phyloP scores from a whole-genome alignment of 1,284 basidiomycete species.

The Phellinidium pouzarii region DNA sequence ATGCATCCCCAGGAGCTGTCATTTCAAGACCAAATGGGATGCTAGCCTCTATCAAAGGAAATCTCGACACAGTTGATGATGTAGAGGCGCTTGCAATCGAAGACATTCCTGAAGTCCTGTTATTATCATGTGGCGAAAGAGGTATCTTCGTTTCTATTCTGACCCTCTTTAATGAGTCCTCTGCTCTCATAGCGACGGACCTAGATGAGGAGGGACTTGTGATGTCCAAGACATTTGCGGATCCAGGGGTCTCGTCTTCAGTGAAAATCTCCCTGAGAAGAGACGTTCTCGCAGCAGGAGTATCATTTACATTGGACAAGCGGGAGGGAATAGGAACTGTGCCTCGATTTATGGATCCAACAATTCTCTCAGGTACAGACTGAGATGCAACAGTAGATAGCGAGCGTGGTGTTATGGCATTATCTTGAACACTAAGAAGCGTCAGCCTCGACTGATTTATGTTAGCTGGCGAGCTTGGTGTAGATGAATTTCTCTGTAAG shows the following conservation, averaged over 20 bases:
- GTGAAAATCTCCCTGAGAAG: no score
- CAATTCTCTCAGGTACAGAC: no score
- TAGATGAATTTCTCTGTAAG: background rate
- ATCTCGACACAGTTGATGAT: background rate
- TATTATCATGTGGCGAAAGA: background rate
- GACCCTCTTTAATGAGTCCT: background rate
- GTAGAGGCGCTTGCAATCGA: background rate
- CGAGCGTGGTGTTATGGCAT: no score
- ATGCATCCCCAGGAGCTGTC: constrained; percentile 1
- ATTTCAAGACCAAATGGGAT: background rate
- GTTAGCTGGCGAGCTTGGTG: background rate
- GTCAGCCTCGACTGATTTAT: background rate
- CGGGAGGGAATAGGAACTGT: no score
- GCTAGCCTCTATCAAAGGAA: no score
- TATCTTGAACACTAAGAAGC: background rate
- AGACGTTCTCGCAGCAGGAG: no score
- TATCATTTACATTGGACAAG: no score
- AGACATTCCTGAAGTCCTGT: background rate
- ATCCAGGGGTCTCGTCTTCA: no score
- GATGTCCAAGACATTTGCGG: no score
- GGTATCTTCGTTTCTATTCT: background rate
- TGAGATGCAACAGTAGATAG: background rate
- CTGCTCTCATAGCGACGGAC: background rate
- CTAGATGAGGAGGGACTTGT: background rate
- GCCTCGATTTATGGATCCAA: no score